These are phyloP conservation scores for Chiua virens DNA, from an alignment of 768 basidiomycete species.

Conservation along the genomic window DNA sequence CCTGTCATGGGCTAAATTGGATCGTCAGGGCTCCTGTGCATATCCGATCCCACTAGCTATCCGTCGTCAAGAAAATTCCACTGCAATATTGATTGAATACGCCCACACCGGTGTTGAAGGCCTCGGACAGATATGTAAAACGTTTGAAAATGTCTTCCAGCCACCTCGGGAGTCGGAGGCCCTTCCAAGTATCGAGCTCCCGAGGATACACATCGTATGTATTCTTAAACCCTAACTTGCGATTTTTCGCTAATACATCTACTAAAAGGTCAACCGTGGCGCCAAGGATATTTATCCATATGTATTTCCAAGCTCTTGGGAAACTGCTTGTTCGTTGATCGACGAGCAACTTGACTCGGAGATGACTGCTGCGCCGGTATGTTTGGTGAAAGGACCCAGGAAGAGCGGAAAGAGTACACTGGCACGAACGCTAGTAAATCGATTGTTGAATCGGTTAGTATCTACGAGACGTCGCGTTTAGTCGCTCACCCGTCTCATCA, in stretches of 20 bases:
- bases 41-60: conserved; percentile 12
- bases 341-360: conserved; percentile 1
- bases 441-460: conserved; percentile 54
- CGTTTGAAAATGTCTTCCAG: conserved; percentile 63
- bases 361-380: conserved; percentile 37
- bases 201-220: conserved; percentile 50
- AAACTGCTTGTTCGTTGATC: conserved; percentile 23
- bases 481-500: neutral
- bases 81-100: conserved; percentile 58
- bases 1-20: conserved; percentile 32
- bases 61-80: conserved; percentile 17
- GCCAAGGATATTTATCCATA: conserved; percentile 36
- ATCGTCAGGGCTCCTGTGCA: conserved; percentile 11
- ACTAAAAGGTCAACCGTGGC: conserved; percentile 22
- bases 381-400: conserved; percentile 81
- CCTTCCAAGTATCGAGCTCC: conserved; percentile 43
- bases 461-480: neutral
- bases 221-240: neutral
- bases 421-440: conserved; percentile 70
- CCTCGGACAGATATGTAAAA: conserved; percentile 59
- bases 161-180: conserved; percentile 36
- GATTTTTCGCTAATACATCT: conserved; percentile 15
- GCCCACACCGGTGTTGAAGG: conserved; percentile 63
- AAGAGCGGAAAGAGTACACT: conserved; percentile 91
- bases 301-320: conserved; percentile 38